A percentile compares a stretch with the other conserved stretches of the same genome.
phyloP scores from a whole-genome alignment of 768 basidiomycete genomes.

The Phallus indusiatus region DNA sequence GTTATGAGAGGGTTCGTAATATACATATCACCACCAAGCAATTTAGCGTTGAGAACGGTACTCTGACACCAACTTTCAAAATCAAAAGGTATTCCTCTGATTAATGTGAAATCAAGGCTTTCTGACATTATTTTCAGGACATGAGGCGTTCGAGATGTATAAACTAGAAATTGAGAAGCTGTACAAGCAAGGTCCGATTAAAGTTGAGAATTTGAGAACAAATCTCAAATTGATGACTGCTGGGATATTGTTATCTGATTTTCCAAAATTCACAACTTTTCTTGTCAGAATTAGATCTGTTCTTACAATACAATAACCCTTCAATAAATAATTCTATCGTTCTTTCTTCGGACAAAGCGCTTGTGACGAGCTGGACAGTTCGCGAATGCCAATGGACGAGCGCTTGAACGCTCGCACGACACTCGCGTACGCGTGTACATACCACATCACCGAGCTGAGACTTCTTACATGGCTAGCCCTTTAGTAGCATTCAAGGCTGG shows the following conservation, averaged over 20 bases:
- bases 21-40: constrained; percentile 64
- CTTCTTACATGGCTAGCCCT: background rate
- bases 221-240: too few relatives aligned
- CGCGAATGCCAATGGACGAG: too few relatives aligned
- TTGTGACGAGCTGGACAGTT: too few relatives aligned
- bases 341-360: too few relatives aligned
- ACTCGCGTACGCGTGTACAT: background rate
- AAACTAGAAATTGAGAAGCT: constrained; percentile 63
- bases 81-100: constrained; percentile 64
- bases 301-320: too few relatives aligned
- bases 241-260: too few relatives aligned
- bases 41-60: constrained; percentile 70
- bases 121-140: constrained; percentile 37
- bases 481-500: constrained; percentile 54
- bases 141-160: constrained; percentile 67
- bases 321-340: too few relatives aligned
- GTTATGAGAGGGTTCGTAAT: constrained; percentile 81
- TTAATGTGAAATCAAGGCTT: constrained; percentile 35
- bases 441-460: background rate
- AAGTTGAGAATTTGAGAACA: too few relatives aligned
- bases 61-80: constrained; percentile 89
- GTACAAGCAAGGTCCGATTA: constrained; percentile 34
- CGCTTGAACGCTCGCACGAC: background rate
- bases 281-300: too few relatives aligned
- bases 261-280: too few relatives aligned